Evolutionary conservation across 257 asterid genomes (phyloP).

Genomic region (Haberlea rhodopensis): DNA sequence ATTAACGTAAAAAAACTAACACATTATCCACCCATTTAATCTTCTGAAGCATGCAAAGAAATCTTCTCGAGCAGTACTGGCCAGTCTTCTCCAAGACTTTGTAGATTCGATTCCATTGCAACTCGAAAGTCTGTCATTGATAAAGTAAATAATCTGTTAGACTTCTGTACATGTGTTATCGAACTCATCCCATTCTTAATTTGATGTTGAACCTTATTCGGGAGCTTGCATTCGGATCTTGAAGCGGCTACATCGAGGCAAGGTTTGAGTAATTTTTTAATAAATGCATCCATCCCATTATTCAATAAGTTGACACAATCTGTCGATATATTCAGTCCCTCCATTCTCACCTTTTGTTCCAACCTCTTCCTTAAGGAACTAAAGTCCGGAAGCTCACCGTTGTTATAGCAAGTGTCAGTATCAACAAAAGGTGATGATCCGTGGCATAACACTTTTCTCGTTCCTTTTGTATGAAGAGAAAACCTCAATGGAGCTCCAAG

Average conservation of each 20-base stretch:
- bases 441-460: constrained; percentile 31
- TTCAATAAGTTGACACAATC: constrained; percentile 55
- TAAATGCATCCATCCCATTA: constrained; percentile 51
- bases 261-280: constrained; percentile 59
- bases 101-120: constrained; percentile 52
- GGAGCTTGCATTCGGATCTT: constrained; percentile 35
- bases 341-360: constrained; percentile 45
- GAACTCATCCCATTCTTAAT: constrained; percentile 32
- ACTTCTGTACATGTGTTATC: constrained; percentile 25
- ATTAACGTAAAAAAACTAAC: constrained; percentile 24
- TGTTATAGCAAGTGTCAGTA: constrained; percentile 42
- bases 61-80: constrained; percentile 52
- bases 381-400: constrained; percentile 47
- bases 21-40: constrained; percentile 28
- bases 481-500: constrained; percentile 69
- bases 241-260: constrained; percentile 51
- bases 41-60: constrained; percentile 36
- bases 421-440: constrained; percentile 27
- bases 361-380: constrained; percentile 48
- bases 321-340: constrained; percentile 44
- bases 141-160: constrained; percentile 31
- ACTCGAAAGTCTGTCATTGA: constrained; percentile 52
- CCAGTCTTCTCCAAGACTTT: constrained; percentile 65
- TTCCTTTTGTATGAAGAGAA: constrained; percentile 34
- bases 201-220: constrained; percentile 29